Conservation (phyloP, 2,329 filamentous ascomycete genomes). For the Phialophora chinensis region DNA sequence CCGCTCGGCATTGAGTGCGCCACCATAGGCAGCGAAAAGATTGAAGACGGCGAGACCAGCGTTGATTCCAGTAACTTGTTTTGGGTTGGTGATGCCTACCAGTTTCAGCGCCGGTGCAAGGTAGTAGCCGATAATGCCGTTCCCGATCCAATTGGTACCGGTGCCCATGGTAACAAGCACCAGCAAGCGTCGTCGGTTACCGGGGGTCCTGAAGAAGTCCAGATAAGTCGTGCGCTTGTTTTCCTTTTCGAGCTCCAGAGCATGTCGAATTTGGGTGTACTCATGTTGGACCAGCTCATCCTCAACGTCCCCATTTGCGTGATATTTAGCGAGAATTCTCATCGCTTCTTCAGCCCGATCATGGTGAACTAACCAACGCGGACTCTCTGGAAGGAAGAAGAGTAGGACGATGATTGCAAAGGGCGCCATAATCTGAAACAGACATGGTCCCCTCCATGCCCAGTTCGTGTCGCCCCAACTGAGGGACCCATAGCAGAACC, state of each 20-base stretch:
- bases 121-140: constrained; percentile 40
- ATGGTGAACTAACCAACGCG: constrained; percentile 62
- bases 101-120: constrained; percentile 32
- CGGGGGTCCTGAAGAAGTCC: constrained; percentile 35
- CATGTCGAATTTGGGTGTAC: constrained; percentile 68
- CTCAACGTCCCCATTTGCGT: constrained; percentile 53
- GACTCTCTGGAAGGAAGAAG: constrained; percentile 71
- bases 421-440: constrained; percentile 47
- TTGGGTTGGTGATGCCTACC: constrained; percentile 36
- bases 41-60: constrained; percentile 41
- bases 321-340: constrained; percentile 39
- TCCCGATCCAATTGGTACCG: constrained; percentile 24
- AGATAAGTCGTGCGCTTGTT: constrained; percentile 63
- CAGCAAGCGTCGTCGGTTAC: constrained; percentile 40
- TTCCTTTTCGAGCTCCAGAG: constrained; percentile 73
- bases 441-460: constrained; percentile 21
- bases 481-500: constrained; percentile 19
- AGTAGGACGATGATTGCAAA: constrained; percentile 65
- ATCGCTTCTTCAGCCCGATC: not conserved
- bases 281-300: constrained; percentile 72
- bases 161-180: constrained; percentile 38
- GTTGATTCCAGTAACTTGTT: constrained; percentile 32
- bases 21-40: constrained; percentile 36
- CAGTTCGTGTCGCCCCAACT: constrained; percentile 14
- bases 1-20: constrained; percentile 39